Base-by-base conservation (phyloP, 306 rosid species). In the Trichosanthes cucumerina region DNA sequence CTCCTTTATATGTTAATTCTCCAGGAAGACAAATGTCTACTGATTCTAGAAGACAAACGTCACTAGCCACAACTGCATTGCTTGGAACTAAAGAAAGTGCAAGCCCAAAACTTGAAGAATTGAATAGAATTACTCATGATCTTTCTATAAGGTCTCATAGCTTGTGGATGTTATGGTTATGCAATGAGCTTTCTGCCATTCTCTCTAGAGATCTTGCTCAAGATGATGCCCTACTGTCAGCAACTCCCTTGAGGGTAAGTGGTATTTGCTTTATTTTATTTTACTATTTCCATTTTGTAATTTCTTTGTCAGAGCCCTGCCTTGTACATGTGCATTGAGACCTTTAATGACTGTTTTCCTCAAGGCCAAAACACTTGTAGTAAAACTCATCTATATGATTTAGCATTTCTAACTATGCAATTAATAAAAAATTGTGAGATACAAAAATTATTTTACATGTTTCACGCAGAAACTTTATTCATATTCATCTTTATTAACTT, bases 161-260 rank as follows among this genome's bases (percentile, higher is more conserved):
- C 84, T 83, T 95, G 82, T 95, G 99, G 99, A 95, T 92, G 86
- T 83, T 84, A 64, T 92, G 98, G 97, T 79, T 92, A 74, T 89
- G 93, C 13, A 86, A 92, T 69, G 98, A 92, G 85, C 97, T 92
- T 74, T 89, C 93, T 36, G 83, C 80, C 53, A 85, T 82, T 79
- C 86, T 95, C 79, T 85, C 90, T 39, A 87, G 21, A 59, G 93
- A 90, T 82, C 97, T 95, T 79, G 77, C 81, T 79, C 92, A 83
- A 47, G 98, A 95, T 52, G 93, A 95, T 79, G 88, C 96, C 52
- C 86, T 92, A 82, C 89, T 92, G 38, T 84, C 91, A 80, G 86
- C 93, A 83, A 83, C 87, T 57, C 91, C 97, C 56, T 87, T 91
- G 90, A 88, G 98, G 89, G 99, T 92, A 86, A 80, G 96, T 78